Evolutionary conservation across 331 rosid species (phyloP), one percentile per base, ranked within the genome.

Genomic region (Acacia concinna): DNA sequence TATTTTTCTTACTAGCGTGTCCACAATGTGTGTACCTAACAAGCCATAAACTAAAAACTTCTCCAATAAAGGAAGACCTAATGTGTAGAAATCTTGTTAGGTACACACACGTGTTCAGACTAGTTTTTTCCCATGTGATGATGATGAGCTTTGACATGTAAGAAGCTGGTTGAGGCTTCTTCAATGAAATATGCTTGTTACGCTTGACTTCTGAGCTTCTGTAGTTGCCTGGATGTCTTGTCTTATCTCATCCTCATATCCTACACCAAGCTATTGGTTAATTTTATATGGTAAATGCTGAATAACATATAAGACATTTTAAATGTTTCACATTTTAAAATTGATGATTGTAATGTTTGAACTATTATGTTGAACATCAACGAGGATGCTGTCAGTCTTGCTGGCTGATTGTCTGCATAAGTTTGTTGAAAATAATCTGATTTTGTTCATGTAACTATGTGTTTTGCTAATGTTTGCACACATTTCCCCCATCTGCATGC

Each of bases 171-270:
- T 43, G 74, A 72, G 81, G 82, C 18, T 84, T 85, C 83, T 82
- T 82, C 87, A 37, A n/a, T 85, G 90, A 86, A 81, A 84, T 85
- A 35, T 57, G 0, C 76, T 54, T 85, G 82, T 80, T 80, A 85
- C 87, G 86, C 89, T 84, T 89, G 88, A 88, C 88, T 85, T 89
- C 91, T 87, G 86, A 86, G 87, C 87, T 80, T 56, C 7, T 23
- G 75, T 13, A 1, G 0, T 21, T 40, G 0, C 23, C 0, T 59
- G 23, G 31, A 49, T 59, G 23, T 72, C 14, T 40, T 44, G 18
- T 7, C 20, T 76, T 56, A 1, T 56, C 63, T 56, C 31, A 21
- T 56, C 6, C 17, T 21, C 17, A 23, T 23, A 56, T 0, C 31
- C 2, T 21, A 11, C 17, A 8, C 62, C 30, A 9, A 56, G 32